Evolutionary conservation across 352 stramenopile species (phyloP), one percentile per base, ranked within the genome.

Genomic region (Halophytophthora batemanensis): DNA sequence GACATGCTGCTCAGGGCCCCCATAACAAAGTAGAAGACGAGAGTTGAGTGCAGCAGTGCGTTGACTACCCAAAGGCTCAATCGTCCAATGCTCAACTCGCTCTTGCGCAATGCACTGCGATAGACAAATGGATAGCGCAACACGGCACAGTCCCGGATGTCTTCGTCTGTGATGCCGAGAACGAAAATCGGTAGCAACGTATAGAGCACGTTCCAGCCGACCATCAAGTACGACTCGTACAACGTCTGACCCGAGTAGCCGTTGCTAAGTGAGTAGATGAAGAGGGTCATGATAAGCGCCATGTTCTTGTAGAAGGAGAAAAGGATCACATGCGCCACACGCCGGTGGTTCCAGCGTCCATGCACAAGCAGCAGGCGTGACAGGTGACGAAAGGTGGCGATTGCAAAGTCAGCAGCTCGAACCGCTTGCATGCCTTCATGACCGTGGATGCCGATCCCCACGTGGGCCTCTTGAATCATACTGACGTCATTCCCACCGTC

Each of bases 401-500:
- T 93, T 11, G 86, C 86, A 54, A 95, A 95, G 50, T 96, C 86
- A 11, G 82, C 83, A 0, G 78, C 82, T 2, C 82, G 79, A 1
- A 96, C 85, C 2, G 86, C 85, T 56, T 96, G 86, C 82, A 95
- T 94, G 14, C 82, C 97, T 83, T 99, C 98, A 49, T 99, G 87
- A 6, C 98, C 97, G 39, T 96, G 98, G 52, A 99, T 99, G 2
- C 98, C 97, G 45, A 99, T 93, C 23, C 97, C 97, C 38, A 99
- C 92, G 45, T 99, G 93, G 29, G 97, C 97, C 69, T 98, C 95
- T 77, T 99, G 96, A 52, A 99, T 99, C 97, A 99, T 99, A 49
- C 94, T 96, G 19, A 99, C 96, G 62, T 99, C 97, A 60, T 99
- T 99, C 1, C 97, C 97, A 38, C 97, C 97, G 69, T 99, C 97